phyloP scores from a whole-genome alignment of 2,329 filamentous ascomycete genomes.

The Xylariales sp. region DNA sequence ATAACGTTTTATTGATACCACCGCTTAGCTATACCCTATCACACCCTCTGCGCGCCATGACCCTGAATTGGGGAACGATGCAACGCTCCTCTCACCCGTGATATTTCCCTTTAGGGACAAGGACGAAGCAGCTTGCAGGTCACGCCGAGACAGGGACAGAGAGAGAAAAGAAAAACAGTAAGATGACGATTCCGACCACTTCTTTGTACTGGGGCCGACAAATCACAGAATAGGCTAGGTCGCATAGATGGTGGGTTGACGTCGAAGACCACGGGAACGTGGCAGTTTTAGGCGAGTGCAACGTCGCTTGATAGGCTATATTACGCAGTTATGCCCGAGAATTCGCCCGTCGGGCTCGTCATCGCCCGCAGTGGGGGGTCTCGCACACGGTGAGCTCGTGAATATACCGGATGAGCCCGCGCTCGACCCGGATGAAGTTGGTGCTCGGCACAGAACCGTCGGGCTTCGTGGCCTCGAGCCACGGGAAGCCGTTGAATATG shows the following conservation, averaged over 20 bases:
- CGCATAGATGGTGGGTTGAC: neutral
- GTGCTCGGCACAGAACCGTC: slow-evolving; percentile 45
- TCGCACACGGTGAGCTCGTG: slow-evolving; percentile 47
- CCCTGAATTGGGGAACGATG: no score
- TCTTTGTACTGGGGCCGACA: no score
- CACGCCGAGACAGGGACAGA: no score
- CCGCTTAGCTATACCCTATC: no score
- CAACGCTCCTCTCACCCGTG: no score
- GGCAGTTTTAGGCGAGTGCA: neutral
- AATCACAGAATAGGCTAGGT: neutral
- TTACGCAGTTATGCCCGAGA: neutral
- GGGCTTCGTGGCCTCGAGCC: slow-evolving; percentile 43
- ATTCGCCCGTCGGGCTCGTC: neutral
- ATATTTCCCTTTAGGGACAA: no score
- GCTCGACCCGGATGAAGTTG: slow-evolving; percentile 49
- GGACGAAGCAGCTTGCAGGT: no score
- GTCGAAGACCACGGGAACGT: neutral
- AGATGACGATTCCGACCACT: no score
- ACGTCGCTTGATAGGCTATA: neutral
- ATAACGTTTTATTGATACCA: no score
- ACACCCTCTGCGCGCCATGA: no score
- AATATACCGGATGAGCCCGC: slow-evolving; percentile 48
- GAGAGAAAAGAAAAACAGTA: no score
- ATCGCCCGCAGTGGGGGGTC: slow-evolving; percentile 43
- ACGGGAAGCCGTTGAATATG: slow-evolving; percentile 50